Conservation (phyloP, 768 basidiomycete genomes). For the Pleurotus platypus region DNA sequence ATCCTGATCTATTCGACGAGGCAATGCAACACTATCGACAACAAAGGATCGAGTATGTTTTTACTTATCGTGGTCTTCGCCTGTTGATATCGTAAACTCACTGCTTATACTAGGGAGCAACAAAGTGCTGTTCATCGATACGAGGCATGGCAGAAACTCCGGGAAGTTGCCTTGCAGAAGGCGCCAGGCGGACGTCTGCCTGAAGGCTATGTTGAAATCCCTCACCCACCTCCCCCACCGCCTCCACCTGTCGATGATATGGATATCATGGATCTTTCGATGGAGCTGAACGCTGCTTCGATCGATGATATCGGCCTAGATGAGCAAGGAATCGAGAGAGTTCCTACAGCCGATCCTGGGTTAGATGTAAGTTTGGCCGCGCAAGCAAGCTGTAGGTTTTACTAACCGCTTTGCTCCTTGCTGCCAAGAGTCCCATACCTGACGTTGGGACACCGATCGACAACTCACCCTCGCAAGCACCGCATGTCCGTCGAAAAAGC, state of each 20-base stretch:
- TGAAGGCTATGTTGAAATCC: slow-evolving; percentile 62
- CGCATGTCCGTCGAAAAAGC: slow-evolving; percentile 93
- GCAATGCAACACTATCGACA: slow-evolving; percentile 92
- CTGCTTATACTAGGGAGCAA: slow-evolving; percentile 62
- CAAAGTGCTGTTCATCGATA: slow-evolving; percentile 82
- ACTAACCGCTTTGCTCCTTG: slow-evolving; percentile 4
- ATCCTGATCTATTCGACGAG: slow-evolving; percentile 91
- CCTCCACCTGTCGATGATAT: slow-evolving; percentile 76
- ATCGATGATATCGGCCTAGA: slow-evolving; percentile 77
- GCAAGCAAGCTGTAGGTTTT: background rate
- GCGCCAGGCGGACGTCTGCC: slow-evolving; percentile 68
- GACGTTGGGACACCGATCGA: slow-evolving; percentile 53
- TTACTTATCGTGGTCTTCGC: background rate
- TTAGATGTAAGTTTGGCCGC: slow-evolving; percentile 58
- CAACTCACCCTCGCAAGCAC: slow-evolving; percentile 54
- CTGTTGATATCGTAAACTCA: background rate
- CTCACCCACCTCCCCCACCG: slow-evolving; percentile 73
- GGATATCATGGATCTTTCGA: slow-evolving; percentile 84
- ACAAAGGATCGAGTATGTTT: slow-evolving; percentile 74
- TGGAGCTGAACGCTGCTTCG: slow-evolving; percentile 83
- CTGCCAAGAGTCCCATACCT: slow-evolving; percentile 58
- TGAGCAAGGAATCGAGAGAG: slow-evolving; percentile 79
- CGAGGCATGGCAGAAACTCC: slow-evolving; percentile 85
- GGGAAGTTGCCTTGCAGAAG: slow-evolving; percentile 72
- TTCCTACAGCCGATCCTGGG: slow-evolving; percentile 91